These are phyloP conservation scores for Casuarina cunninghamiana DNA, from an alignment of 306 rosid species.

Conservation along the genomic window DNA sequence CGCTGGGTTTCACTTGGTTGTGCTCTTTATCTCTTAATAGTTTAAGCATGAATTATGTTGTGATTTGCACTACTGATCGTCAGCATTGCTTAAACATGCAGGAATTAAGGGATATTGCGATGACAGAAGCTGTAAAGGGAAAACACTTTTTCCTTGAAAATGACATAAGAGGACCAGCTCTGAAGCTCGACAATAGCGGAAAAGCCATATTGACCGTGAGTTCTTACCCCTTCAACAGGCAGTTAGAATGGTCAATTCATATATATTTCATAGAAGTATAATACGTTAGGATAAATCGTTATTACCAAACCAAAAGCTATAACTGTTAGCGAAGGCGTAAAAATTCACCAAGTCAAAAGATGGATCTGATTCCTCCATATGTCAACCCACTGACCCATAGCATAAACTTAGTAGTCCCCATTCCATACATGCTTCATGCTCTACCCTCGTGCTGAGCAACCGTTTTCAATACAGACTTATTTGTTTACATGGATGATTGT, in stretches of 20 bases:
- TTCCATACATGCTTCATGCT: background rate
- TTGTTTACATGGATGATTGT: too few species aligned
- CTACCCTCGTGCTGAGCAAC: background rate
- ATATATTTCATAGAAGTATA: background rate
- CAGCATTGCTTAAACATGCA: conserved; percentile 32
- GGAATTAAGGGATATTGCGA: conserved; percentile 89
- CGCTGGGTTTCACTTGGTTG: background rate
- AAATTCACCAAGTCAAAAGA: too few species aligned
- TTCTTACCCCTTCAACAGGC: conserved; percentile 15
- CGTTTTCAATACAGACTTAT: background rate
- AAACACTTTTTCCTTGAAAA: conserved; percentile 80
- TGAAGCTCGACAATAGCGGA: conserved; percentile 91
- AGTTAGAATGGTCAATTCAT: background rate
- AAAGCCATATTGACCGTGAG: conserved; percentile 83
- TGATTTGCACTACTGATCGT: conserved; percentile 8
- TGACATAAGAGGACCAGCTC: conserved; percentile 80
- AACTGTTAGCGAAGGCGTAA: too few species aligned
- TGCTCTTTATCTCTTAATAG: conserved; percentile 3
- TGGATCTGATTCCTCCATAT: too few species aligned
- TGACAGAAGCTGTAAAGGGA: conserved; percentile 66
- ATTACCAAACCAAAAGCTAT: too few species aligned
- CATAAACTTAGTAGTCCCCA: background rate
- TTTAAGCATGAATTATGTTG: background rate
- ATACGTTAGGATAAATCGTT: background rate
- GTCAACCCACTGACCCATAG: background rate